phyloP scores from a whole-genome alignment of 192 early-diverging fungal genomes.

The Phlyctochytrium arcticum region DNA sequence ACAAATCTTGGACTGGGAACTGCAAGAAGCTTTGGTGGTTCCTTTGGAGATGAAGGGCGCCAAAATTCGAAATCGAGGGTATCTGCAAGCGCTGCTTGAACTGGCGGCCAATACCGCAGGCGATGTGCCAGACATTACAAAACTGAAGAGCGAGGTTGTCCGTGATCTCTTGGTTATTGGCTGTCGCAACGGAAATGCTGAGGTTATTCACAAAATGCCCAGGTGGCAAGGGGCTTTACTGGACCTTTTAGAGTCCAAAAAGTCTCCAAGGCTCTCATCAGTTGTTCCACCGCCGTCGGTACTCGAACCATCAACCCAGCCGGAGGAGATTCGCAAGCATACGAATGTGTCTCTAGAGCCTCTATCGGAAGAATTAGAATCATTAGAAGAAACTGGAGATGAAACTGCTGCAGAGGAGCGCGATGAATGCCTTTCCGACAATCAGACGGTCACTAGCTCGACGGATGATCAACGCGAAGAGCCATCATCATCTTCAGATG shows the following conservation, averaged over 20 bases:
- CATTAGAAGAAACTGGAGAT: neutral
- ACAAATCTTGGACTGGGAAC: conserved; percentile 24
- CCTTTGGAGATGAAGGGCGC: conserved; percentile 17
- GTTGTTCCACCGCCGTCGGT: too few species aligned
- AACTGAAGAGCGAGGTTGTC: conserved; percentile 11
- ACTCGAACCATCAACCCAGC: too few species aligned
- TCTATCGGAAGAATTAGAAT: too few species aligned
- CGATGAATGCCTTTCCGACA: neutral
- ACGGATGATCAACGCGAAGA: neutral
- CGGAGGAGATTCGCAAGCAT: neutral
- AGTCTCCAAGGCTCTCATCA: too few species aligned
- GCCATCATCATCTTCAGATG: too few species aligned
- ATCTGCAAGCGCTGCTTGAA: conserved; percentile 13
- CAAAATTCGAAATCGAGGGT: conserved; percentile 19
- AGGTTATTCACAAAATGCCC: conserved; percentile 20
- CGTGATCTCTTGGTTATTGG: conserved; percentile 21
- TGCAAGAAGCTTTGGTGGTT: conserved; percentile 2
- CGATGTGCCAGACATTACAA: neutral
- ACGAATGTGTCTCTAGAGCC: too few species aligned
- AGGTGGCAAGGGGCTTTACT: conserved; percentile 31
- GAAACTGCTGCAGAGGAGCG: neutral
- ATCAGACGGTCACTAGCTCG: neutral
- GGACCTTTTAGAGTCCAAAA: neutral
- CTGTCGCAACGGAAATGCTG: conserved; percentile 20
- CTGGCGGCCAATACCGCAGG: neutral